Percentiles rank a stretch among this genome's conserved stretches.
Conservation (phyloP, 768 basidiomycete species). For the Trametes villosa region DNA sequence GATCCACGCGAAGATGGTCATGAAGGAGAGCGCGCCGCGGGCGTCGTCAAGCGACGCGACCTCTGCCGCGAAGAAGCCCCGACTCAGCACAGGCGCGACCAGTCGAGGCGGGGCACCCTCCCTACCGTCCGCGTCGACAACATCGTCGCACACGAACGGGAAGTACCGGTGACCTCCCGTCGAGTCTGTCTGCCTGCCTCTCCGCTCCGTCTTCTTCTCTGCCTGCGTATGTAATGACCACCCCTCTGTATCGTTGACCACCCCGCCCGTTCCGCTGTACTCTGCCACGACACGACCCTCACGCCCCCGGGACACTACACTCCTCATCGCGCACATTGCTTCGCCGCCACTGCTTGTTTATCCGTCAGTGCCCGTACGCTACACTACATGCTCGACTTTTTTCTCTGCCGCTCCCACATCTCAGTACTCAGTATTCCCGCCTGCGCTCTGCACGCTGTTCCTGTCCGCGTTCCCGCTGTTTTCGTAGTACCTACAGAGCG, state of each 20-base stretch:
- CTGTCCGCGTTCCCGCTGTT: conserved; percentile 12
- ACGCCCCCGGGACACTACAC: conserved; percentile 5
- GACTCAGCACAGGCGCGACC: conserved; percentile 27
- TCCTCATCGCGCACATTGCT: conserved; percentile 12
- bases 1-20: conserved; percentile 95
- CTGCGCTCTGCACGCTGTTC: conserved; percentile 16
- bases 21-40: conserved; percentile 63
- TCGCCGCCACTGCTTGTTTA: conserved; percentile 17
- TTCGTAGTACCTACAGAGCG: conserved; percentile 24
- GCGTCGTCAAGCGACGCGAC: conserved; percentile 33
- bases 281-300: conserved; percentile 4
- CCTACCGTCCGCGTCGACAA: conserved; percentile 26
- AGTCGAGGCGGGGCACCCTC: conserved; percentile 22
- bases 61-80: conserved; percentile 34
- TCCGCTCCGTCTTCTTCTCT: background rate
- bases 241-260: conserved; percentile 16
- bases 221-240: background rate
- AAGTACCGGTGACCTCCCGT: conserved; percentile 29
- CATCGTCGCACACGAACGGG: conserved; percentile 30
- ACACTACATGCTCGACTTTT: conserved; percentile 15
- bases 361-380: conserved; percentile 18
- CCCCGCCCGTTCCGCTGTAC: conserved; percentile 10
- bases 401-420: conserved; percentile 1
- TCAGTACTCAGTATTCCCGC: conserved; percentile 8
- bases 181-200: background rate